Base-by-base conservation (phyloP, 495 filamentous ascomycete genomes). In the Aspergillus leporis region DNA sequence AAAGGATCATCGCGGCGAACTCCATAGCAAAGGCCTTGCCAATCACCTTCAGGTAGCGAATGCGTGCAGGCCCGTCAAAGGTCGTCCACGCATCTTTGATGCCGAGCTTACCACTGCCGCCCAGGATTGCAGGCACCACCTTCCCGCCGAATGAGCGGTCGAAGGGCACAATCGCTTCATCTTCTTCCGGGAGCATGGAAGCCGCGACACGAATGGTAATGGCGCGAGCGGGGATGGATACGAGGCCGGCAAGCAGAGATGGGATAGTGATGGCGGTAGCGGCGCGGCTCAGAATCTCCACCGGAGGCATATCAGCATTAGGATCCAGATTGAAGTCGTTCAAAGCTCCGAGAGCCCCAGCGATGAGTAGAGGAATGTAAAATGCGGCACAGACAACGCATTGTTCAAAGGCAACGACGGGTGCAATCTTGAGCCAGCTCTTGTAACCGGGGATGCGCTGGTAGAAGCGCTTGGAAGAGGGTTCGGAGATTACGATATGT, bases 131-230 rank as follows among this genome's bases (percentile, higher is more conserved):
- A 21, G 87, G 82, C 28, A 72, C 67, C 19, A 85, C 78, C 63
- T 83, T 84, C 14, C 83, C 79, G 40, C 79, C 84, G 59, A 90
- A 90, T 48, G 78, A 83, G 50, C 87, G 83, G 73, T 92, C 89
- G 53, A 91, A 90, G n/a, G 86, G 84, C 47, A 92, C 85, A 58
- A 92, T 89, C 4, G 84, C 80, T 69, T 91, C 85, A 48, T 90
- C 74, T 25, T 83, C 78, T 56, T 90, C 87, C 0, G 87, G 78
- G 0, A 92, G 82, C 68, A 90, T 81, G 4, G 86, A 87, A 16
- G 89, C 88, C 47, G 91, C 86, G 22, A 91, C 82, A 55, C 89
- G 87, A 59, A 84, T 76, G 40, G 88, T 80, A 30, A 83, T 82
- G 14, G 88, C 86, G 8, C 70, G 72, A 13, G 83, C 85, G 6